These are phyloP conservation scores for Fraxinus paxiana DNA, from an alignment of 305 asterid genomes.

Conservation along the genomic window DNA sequence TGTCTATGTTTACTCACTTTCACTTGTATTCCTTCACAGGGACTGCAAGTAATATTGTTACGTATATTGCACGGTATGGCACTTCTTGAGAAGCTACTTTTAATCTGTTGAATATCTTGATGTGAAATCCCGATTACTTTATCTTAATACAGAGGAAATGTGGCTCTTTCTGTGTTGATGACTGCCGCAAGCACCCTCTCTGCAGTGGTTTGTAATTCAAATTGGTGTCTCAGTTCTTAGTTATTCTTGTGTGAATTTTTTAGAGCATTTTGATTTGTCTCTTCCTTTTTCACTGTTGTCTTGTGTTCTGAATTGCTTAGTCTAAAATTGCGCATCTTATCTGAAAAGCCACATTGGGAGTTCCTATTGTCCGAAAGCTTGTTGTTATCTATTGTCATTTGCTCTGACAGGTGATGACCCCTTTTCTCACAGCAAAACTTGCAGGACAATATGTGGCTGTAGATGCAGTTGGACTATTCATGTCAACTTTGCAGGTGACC, in stretches of 20 bases:
- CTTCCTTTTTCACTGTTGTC: constrained; percentile 4
- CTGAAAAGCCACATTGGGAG: not conserved
- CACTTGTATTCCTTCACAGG: constrained; percentile 43
- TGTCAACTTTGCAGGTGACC: constrained; percentile 81
- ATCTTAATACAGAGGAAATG: constrained; percentile 64
- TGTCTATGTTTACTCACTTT: not conserved
- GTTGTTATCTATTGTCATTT: not conserved
- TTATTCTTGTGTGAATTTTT: not conserved
- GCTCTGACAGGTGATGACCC: constrained; percentile 73
- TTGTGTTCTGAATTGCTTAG: not conserved
- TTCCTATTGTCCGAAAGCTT: not conserved
- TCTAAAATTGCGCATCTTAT: not conserved
- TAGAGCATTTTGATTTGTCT: not conserved
- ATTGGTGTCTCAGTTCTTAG: not conserved
- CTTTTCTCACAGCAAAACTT: constrained; percentile 79
- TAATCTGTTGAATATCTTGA: constrained; percentile 17
- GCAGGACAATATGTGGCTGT: constrained; percentile 91
- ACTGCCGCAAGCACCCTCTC: constrained; percentile 89
- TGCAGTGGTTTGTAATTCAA: constrained; percentile 70
- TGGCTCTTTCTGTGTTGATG: constrained; percentile 94
- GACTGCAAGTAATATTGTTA: constrained; percentile 91
- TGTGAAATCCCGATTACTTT: constrained; percentile 27
- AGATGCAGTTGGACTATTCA: constrained; percentile 74
- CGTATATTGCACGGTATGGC: constrained; percentile 85
- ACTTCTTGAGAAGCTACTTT: not conserved